phyloP scores from a whole-genome alignment of 805 yeast genomes.

The Sungouiozyma ichnusensis region DNA sequence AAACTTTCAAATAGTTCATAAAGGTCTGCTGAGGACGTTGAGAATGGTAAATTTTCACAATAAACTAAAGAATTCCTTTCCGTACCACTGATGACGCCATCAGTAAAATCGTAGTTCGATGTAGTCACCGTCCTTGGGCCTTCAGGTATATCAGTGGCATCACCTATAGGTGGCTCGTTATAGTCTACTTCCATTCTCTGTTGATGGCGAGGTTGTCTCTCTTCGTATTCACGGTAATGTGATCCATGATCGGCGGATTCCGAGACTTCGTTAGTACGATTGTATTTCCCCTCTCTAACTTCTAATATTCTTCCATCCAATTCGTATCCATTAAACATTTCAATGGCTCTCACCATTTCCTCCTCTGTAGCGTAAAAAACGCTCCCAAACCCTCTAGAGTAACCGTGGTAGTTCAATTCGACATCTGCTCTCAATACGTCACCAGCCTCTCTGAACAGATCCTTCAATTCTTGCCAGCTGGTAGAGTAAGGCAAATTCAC shows the following conservation, averaged over 20 bases:
- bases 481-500: conserved; percentile 74
- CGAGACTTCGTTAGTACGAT: conserved; percentile 1
- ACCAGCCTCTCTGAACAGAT: conserved; percentile 69
- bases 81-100: conserved; percentile 55
- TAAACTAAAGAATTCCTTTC: conserved; percentile 50
- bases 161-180: conserved; percentile 6
- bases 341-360: conserved; percentile 63
- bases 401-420: conserved; percentile 50
- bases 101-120: conserved; percentile 36
- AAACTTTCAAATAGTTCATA: conserved; percentile 77
- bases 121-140: not conserved
- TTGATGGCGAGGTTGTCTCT: conserved; percentile 1
- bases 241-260: not conserved
- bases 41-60: conserved; percentile 76
- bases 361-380: conserved; percentile 60
- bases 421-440: conserved; percentile 74
- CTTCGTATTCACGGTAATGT: conserved; percentile 1
- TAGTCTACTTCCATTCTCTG: not conserved
- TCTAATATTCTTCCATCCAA: conserved; percentile 14
- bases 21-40: conserved; percentile 75
- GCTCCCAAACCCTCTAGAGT: conserved; percentile 74
- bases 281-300: conserved; percentile 15
- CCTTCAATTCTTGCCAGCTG: conserved; percentile 79
- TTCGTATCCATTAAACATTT: conserved; percentile 61
- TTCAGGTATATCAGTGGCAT: conserved; percentile 59